Percentiles rank a stretch among this genome's conserved stretches.
Conservation (phyloP, 192 early-diverging fungal genomes). For the Backusella sp. region DNA sequence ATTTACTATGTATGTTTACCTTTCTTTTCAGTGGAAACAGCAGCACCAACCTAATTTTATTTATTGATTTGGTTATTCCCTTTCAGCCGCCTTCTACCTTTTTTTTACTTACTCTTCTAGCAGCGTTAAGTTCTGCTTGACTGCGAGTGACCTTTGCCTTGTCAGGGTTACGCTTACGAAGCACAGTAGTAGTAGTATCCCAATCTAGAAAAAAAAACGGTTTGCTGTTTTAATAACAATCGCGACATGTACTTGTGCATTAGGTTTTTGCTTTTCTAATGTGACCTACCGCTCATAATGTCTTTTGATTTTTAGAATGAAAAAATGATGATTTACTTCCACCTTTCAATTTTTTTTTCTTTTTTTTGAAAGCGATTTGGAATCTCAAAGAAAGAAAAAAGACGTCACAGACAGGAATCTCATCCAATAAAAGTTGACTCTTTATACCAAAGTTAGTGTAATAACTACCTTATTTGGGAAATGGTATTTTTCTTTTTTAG, state of each 20-base stretch:
- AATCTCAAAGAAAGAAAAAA: conserved; percentile 1
- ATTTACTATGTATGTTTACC: conserved; percentile 25
- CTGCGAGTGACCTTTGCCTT: conserved; percentile 59
- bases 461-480: not conserved
- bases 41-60: conserved; percentile 47
- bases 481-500: not conserved
- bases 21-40: conserved; percentile 77
- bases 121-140: conserved; percentile 68
- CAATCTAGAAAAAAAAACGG: conserved; percentile 45
- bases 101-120: conserved; percentile 50
- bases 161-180: conserved; percentile 69
- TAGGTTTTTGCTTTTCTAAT: too few relatives aligned
- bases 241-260: too few relatives aligned
- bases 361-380: not conserved
- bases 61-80: not conserved
- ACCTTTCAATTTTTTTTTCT: not conserved
- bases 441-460: not conserved
- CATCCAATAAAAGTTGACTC: not conserved
- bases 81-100: not conserved
- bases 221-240: not conserved
- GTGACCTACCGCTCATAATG: not conserved
- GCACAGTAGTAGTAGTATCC: conserved; percentile 69
- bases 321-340: not conserved
- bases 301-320: not conserved
- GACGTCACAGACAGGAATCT: not conserved